These are phyloP conservation scores for Komagataella pastoris DNA, from an alignment of 805 yeast genomes.

Conservation along the genomic window DNA sequence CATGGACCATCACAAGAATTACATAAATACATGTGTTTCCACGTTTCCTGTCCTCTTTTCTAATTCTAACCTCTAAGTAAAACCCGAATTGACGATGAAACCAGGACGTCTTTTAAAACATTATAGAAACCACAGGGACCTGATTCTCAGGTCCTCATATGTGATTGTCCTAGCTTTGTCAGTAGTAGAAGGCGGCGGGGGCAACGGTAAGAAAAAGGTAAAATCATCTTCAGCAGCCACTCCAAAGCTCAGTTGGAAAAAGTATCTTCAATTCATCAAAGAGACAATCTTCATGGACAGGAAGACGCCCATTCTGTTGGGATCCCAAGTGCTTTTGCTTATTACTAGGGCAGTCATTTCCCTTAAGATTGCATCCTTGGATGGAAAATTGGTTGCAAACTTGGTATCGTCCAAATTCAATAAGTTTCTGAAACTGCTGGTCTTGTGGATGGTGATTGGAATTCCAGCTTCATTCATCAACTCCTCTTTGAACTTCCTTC, in stretches of 20 bases:
- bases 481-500: constrained; percentile 50
- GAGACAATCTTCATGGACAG: neutral
- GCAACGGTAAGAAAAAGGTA: neutral
- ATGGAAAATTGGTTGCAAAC: constrained; percentile 75
- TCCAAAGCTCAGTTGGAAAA: neutral
- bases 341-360: constrained; percentile 61
- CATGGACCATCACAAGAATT: neutral
- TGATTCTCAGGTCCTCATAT: neutral
- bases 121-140: neutral
- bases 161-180: neutral
- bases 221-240: neutral
- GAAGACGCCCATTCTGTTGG: neutral
- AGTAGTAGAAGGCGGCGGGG: neutral
- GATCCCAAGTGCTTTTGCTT: constrained; percentile 23
- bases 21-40: neutral
- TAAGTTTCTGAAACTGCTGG: constrained; percentile 46
- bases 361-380: constrained; percentile 72
- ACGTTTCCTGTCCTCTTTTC: neutral
- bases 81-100: neutral
- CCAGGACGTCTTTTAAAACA: neutral
- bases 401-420: constrained; percentile 59
- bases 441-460: constrained; percentile 75
- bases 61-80: neutral
- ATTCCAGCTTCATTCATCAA: constrained; percentile 77
- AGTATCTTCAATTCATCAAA: neutral